These are phyloP conservation scores for Rhytidiadelphus loreus DNA, from an alignment of 225 moss, liverwort and hornwort species.

Conservation along the genomic window DNA sequence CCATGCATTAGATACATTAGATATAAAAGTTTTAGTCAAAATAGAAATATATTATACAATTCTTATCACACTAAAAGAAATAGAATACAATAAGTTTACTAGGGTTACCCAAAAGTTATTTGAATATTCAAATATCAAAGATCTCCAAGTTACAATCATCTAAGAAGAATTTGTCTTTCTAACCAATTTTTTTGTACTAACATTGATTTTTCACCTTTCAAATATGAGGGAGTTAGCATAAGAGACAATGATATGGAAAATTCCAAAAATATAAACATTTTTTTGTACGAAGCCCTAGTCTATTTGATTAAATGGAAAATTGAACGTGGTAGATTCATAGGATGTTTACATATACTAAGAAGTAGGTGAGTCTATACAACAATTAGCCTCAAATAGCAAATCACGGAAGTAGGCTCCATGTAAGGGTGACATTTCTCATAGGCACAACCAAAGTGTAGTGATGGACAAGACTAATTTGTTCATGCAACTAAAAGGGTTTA, in stretches of 20 bases:
- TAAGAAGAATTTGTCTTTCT: not conserved
- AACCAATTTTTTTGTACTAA: fast-evolving
- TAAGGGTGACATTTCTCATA: not conserved
- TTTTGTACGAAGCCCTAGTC: too few relatives aligned
- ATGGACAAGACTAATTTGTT: not conserved
- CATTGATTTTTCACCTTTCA: not conserved
- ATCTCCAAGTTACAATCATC: not conserved
- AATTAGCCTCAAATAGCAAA: not conserved
- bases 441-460: not conserved
- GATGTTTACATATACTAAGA: fast-evolving
- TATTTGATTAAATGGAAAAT: not conserved
- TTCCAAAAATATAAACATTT: not conserved
- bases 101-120: not conserved
- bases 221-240: not conserved
- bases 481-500: not conserved
- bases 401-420: fast-evolving
- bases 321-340: not conserved
- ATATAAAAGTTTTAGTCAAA: too few relatives aligned
- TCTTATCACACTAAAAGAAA: not conserved
- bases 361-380: not conserved
- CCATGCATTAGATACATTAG: too few relatives aligned
- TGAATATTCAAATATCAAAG: not conserved
- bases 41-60: too few relatives aligned
- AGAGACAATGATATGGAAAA: not conserved
- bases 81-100: not conserved